Evolutionary conservation across 1,139 yeast genomes (phyloP).

Genomic region (Taiozyma sp.): DNA sequence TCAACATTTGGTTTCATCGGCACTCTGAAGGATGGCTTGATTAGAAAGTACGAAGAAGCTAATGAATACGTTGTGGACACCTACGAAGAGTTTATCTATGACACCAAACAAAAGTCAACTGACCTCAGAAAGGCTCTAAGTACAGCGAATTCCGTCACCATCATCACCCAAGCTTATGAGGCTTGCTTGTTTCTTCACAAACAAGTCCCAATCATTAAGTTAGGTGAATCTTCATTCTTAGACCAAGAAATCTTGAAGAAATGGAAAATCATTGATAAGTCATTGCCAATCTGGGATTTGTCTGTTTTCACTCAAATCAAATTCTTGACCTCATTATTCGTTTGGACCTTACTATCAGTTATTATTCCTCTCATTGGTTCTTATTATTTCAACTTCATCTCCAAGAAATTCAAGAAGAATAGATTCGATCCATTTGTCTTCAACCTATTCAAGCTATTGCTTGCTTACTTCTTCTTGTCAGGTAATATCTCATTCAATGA

Average conservation of each 20-base stretch:
- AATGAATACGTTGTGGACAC: conserved; percentile 23
- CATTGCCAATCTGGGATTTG: conserved; percentile 17
- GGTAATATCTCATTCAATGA: conserved; percentile 23
- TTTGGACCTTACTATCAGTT: conserved; percentile 28
- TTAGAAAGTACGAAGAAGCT: conserved; percentile 16
- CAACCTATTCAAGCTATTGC: conserved; percentile 45
- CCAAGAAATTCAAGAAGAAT: conserved; percentile 35
- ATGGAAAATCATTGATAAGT: conserved; percentile 13
- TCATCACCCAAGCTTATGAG: conserved; percentile 13
- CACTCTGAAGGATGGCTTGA: conserved; percentile 17
- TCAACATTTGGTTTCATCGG: conserved; percentile 10
- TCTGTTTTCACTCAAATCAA: conserved; percentile 16
- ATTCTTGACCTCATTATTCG: conserved; percentile 26
- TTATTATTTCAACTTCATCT: conserved; percentile 47
- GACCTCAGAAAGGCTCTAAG: conserved; percentile 17
- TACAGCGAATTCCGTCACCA: conserved; percentile 19
- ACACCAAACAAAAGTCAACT: conserved; percentile 5
- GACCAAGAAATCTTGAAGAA: conserved; percentile 20
- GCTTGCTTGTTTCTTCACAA: conserved; percentile 8
- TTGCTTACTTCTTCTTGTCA: conserved; percentile 38
- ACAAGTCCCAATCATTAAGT: conserved; percentile 15
- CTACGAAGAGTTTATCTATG: conserved; percentile 13
- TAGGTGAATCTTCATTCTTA: conserved; percentile 16
- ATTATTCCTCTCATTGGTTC: conserved; percentile 40
- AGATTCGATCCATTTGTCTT: conserved; percentile 55